Base-by-base conservation (phyloP, 192 early-diverging fungal species). In the Backusella macrospora region DNA sequence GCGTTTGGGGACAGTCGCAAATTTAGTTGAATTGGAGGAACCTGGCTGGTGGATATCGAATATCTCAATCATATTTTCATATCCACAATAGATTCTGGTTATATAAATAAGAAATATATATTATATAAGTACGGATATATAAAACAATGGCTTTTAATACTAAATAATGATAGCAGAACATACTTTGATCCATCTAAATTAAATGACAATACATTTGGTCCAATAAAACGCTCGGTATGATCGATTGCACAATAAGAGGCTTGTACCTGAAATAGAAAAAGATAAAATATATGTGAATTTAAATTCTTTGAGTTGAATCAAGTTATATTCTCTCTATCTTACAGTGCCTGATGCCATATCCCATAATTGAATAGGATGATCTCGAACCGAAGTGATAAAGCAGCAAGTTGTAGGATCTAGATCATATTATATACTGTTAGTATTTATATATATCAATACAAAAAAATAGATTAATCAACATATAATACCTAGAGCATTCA, bases 341-440 rank as follows among this genome's bases (percentile, higher is more conserved):
- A 89, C 88, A 59, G 87, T 78, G 39, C 88, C 88, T 21, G 88
- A 85, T 42, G 75, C 85, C 0, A 84, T 85, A 77, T 94, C 92
- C 86, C 94, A 92, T 69, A 96, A 65, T 29, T 87, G 93, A 5
- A 95, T 71, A 0, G 94, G 93, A 49, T 94, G 92, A 45, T 95
- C 94, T 55, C 93, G 82, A 23, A 83, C 85, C 8, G 88, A 89
- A 2, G 85, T 82, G 3, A 91, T 63, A 2, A 94, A 75, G 21
- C 87, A 90, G 78, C 88, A 89, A 8, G 89, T 86, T 10, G 78
- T 79, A 3, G 88, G 86, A 63, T 92, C 86, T 75, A 37, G 14
- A 34, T 21, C 29, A 34, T 34, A 34, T 34, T 9, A 68, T 26
- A 63, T 21, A 12, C 21, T 26, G 14, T 18, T 47, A 10, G 65